Base-by-base conservation (phyloP, 2,329 filamentous ascomycete genomes). In the Volutella citrinella region DNA sequence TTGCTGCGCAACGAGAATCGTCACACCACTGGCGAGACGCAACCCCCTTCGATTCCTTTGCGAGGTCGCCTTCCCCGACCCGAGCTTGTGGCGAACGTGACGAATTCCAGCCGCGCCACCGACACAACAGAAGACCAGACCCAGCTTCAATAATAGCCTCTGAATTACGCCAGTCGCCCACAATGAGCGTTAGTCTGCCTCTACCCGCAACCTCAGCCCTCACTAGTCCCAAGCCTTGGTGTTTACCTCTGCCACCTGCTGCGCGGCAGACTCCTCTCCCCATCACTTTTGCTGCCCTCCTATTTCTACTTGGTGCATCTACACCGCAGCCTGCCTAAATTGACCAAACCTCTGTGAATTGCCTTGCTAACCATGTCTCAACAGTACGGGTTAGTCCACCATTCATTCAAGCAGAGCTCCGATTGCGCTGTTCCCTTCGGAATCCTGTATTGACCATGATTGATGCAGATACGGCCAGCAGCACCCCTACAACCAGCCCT, bases 401-500 rank as follows among this genome's bases (percentile, higher is more conserved):
- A n/a, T n/a, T n/a, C 18, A 18, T 31, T 26, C 43, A 36, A 30
- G 24, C 30, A 48, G 37, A 15, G 16, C 25, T 17, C 27, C 27
- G 27, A 27, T 23, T 32, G 33, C 34, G 24, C 32, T 32, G 34
- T 20, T 31, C 19, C 11, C 30, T 32, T 29, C 21, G 17, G 32
- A 34, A 25, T 12, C 25, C 24, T 19, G 38, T 40, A 49, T 60
- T 69, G 51, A 69, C 59, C 31, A 26, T 13, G 12, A 30, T 20
- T 28, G 26, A 20, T 40, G 21, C 54, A 80, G 74, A 63, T 79
- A 80, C 65, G 69, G 72, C 43, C 66, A 65, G 48, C 59, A 63
- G 41, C 80, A 82, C 61, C 77, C 78, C 35, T 82, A 75, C 51
- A 76, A 79, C 52, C 66, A 81, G 53, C 66, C 71, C 24, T 51